Evolutionary conservation across 805 yeast species (phyloP).

Genomic region (Candida krabiensis): DNA sequence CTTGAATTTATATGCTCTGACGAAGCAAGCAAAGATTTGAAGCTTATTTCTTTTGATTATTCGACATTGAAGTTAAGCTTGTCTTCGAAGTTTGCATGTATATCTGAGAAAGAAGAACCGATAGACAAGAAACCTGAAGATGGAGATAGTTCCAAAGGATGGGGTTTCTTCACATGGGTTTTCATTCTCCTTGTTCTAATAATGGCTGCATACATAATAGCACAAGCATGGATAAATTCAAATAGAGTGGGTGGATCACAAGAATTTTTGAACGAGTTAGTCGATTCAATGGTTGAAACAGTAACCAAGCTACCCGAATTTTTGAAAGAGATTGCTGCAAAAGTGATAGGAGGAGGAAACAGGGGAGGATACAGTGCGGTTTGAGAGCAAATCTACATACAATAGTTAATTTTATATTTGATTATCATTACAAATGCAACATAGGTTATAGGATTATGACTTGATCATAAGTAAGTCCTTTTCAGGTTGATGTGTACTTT

Average conservation of each 20-base stretch:
- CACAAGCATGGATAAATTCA: constrained; percentile 69
- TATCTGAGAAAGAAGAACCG: constrained; percentile 26
- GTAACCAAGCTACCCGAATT: constrained; percentile 64
- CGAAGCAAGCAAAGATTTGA: constrained; percentile 26
- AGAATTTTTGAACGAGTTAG: constrained; percentile 70
- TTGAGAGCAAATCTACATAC: constrained; percentile 31
- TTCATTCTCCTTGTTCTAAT: constrained; percentile 72
- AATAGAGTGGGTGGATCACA: constrained; percentile 67
- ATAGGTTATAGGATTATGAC: constrained; percentile 2
- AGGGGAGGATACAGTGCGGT: constrained; percentile 96
- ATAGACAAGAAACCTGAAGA: constrained; percentile 27
- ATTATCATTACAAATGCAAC: constrained; percentile 4
- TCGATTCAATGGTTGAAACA: constrained; percentile 64
- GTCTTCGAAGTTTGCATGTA: constrained; percentile 42
- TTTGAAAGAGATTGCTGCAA: constrained; percentile 63
- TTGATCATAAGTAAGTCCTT: not conserved
- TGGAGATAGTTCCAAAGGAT: constrained; percentile 44
- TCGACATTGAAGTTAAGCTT: constrained; percentile 29
- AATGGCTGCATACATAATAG: constrained; percentile 68
- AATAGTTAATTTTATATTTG: constrained; percentile 1
- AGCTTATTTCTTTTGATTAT: constrained; percentile 41
- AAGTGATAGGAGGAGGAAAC: constrained; percentile 58
- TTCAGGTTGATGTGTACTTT: not conserved
- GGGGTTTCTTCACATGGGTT: constrained; percentile 85
- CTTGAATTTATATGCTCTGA: constrained; percentile 49